phyloP scores from a whole-genome alignment of 805 yeast species.

The Pichia rugopelliculosa region DNA sequence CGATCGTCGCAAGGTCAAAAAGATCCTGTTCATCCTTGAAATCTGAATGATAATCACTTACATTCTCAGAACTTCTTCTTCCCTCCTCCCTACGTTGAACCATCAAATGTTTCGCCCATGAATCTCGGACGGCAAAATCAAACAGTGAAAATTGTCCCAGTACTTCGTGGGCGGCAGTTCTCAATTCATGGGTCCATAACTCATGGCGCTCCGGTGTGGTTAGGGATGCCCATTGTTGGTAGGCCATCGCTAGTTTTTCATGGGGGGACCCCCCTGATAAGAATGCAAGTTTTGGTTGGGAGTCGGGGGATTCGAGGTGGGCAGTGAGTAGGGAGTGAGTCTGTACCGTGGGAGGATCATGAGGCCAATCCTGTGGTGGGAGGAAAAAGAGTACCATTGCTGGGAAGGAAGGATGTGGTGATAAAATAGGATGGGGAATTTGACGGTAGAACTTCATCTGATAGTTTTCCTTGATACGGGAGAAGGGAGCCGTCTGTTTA shows the following conservation, averaged over 20 bases:
- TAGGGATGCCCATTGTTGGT: conserved; percentile 37
- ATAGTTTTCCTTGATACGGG: conserved; percentile 33
- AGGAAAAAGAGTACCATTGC: conserved; percentile 40
- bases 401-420: conserved; percentile 42
- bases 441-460: conserved; percentile 30
- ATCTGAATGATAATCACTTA: not conserved
- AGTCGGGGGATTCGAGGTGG: not conserved
- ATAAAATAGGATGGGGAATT: conserved; percentile 33
- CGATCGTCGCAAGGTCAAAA: conserved; percentile 10
- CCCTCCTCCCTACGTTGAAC: not conserved
- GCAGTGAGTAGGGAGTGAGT: conserved; percentile 21
- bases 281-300: not conserved
- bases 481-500: conserved; percentile 34
- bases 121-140: conserved; percentile 37
- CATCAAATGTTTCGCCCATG: conserved; percentile 28
- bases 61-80: conserved; percentile 8
- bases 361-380: conserved; percentile 43
- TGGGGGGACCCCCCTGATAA: not conserved
- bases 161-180: conserved; percentile 38
- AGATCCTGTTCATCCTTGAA: conserved; percentile 9
- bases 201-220: conserved; percentile 30
- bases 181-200: conserved; percentile 39
- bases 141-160: conserved; percentile 34
- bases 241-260: conserved; percentile 37
- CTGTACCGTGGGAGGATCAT: conserved; percentile 43